Conservation (phyloP, 345 rosid genomes). For the Eucalyptus sp. region DNA sequence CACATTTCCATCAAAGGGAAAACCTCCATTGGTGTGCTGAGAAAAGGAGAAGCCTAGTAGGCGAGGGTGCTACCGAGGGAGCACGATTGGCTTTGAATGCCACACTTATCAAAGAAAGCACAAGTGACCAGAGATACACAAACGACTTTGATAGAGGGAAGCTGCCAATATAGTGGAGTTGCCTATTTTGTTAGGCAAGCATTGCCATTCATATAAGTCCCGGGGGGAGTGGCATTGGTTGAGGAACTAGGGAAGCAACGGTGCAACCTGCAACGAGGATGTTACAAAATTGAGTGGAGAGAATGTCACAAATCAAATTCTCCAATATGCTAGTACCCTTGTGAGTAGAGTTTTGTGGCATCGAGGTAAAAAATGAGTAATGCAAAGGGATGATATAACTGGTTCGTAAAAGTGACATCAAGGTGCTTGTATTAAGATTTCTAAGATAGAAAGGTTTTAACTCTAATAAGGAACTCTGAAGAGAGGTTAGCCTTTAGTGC, state of each 20-base stretch:
- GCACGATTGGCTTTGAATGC: neutral
- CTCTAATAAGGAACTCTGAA: neutral
- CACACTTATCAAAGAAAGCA: neutral
- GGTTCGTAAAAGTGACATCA: rapidly evolving
- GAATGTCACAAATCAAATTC: rapidly evolving
- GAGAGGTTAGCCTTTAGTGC: rapidly evolving
- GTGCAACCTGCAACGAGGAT: neutral
- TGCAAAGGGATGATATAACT: rapidly evolving
- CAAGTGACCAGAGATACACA: neutral
- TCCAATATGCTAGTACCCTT: neutral
- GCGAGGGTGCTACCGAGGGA: rapidly evolving
- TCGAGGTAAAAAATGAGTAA: neutral
- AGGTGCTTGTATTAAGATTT: neutral
- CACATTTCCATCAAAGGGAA: neutral
- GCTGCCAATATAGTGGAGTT: neutral
- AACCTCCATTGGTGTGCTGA: neutral
- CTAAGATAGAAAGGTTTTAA: neutral
- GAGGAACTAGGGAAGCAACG: no score
- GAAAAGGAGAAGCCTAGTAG: neutral
- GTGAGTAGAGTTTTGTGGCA: neutral
- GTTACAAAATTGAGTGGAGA: neutral
- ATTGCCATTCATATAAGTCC: neutral
- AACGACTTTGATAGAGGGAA: neutral
- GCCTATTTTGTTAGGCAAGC: neutral
- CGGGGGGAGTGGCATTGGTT: rapidly evolving